phyloP scores from a whole-genome alignment of 2,329 filamentous ascomycete species.

The Penicillium vulpinum region DNA sequence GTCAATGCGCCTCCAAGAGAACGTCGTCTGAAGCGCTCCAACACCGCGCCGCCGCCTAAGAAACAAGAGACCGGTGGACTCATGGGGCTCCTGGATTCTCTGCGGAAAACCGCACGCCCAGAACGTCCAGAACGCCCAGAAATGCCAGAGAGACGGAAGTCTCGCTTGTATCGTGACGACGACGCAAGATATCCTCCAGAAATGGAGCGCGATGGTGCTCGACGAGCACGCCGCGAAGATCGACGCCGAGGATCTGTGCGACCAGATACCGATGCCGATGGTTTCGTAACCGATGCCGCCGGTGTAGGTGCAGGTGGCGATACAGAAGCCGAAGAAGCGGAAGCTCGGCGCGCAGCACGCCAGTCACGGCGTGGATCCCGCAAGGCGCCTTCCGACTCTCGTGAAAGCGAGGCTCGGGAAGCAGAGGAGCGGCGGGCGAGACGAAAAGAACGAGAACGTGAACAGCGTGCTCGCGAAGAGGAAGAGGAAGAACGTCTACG shows the following conservation, averaged over 20 bases:
- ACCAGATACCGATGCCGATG: constrained; percentile 54
- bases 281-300: constrained; percentile 44
- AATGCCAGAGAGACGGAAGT: constrained; percentile 38
- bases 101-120: constrained; percentile 34
- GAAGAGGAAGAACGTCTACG: constrained; percentile 34
- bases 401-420: constrained; percentile 39
- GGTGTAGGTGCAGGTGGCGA: constrained; percentile 37
- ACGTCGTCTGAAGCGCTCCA: constrained; percentile 60
- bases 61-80: constrained; percentile 57
- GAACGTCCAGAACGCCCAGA: constrained; percentile 21
- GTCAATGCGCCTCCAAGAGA: constrained; percentile 52
- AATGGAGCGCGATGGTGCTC: constrained; percentile 38
- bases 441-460: constrained; percentile 36
- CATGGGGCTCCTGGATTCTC: constrained; percentile 62
- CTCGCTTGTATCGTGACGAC: constrained; percentile 40
- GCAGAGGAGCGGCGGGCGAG: constrained; percentile 37
- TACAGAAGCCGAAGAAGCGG: constrained; percentile 54
- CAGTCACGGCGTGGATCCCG: constrained; percentile 52
- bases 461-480: constrained; percentile 46
- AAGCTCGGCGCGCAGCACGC: constrained; percentile 64
- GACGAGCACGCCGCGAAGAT: constrained; percentile 38
- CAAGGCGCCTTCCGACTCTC: constrained; percentile 37
- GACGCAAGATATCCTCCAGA: constrained; percentile 35
- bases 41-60: constrained; percentile 61
- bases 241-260: constrained; percentile 41